These are phyloP conservation scores for Lablab purpureus DNA, from an alignment of 306 rosid genomes.

Conservation along the genomic window DNA sequence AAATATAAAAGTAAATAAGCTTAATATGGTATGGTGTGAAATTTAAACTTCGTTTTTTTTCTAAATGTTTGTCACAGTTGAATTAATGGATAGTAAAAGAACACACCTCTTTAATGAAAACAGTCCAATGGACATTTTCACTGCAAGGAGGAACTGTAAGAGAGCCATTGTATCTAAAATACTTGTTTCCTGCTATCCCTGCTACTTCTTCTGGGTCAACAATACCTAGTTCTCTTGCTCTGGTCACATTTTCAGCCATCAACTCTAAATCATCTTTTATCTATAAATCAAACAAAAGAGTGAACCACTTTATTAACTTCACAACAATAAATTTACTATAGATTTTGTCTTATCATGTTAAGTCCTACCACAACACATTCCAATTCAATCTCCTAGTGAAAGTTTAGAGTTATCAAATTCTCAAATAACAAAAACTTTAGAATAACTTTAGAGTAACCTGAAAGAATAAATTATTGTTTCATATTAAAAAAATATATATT, in stretches of 20 bases:
- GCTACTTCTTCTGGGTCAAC: neutral
- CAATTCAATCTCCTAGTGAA: too few species aligned
- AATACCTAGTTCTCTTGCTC: neutral
- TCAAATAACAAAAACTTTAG: too few species aligned
- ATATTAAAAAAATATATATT: too few species aligned
- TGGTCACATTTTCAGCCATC: neutral
- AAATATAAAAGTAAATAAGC: neutral
- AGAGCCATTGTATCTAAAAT: slow-evolving; percentile 21
- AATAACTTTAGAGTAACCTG: too few species aligned
- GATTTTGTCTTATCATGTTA: neutral
- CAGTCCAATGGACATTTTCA: slow-evolving; percentile 1
- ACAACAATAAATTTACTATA: neutral
- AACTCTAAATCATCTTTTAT: neutral
- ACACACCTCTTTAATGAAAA: neutral
- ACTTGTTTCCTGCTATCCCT: neutral
- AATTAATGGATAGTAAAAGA: neutral
- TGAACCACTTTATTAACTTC: neutral
- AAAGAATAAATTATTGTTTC: too few species aligned
- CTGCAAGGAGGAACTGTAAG: neutral
- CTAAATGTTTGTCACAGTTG: neutral
- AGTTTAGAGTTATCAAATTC: too few species aligned
- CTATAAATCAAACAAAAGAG: neutral
- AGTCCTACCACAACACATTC: too few species aligned
- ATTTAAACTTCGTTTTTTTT: neutral
- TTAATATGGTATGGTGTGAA: neutral